Conservation (phyloP, 495 filamentous ascomycete genomes). For the Entonaema liquescens region DNA sequence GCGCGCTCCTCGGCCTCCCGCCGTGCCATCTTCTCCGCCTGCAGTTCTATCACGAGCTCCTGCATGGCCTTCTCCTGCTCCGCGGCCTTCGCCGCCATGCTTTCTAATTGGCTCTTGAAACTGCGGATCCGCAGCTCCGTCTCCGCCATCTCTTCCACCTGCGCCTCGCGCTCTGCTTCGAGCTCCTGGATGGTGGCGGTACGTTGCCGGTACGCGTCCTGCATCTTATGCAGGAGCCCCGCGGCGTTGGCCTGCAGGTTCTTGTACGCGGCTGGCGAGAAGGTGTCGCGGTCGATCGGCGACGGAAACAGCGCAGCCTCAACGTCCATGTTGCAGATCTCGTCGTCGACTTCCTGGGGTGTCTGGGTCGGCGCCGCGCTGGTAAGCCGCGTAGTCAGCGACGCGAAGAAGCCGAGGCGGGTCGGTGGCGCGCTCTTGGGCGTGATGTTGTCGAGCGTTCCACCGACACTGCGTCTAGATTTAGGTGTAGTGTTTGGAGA, state of each 20-base stretch:
- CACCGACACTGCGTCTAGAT: conserved; percentile 28
- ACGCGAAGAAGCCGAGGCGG: conserved; percentile 50
- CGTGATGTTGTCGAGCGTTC: conserved; percentile 35
- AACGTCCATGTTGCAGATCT: conserved; percentile 72
- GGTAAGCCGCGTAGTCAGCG: conserved; percentile 53
- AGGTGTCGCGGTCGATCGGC: conserved; percentile 53
- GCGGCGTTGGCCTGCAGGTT: conserved; percentile 74
- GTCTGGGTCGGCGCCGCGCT: conserved; percentile 36
- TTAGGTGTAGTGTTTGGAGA: conserved; percentile 48
- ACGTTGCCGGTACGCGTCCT: conserved; percentile 74
- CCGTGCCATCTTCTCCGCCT: conserved; percentile 64
- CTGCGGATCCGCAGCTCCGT: conserved; percentile 71
- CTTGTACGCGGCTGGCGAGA: conserved; percentile 74
- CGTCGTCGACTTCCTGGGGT: conserved; percentile 56
- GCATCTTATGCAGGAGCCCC: conserved; percentile 69
- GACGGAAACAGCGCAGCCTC: conserved; percentile 65
- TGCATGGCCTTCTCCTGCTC: conserved; percentile 73
- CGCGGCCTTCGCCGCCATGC: conserved; percentile 72
- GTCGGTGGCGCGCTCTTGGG: conserved; percentile 53
- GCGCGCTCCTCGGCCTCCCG: conserved; percentile 56
- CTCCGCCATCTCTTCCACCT: conserved; percentile 77
- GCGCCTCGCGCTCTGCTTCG: conserved; percentile 68
- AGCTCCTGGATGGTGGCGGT: conserved; percentile 67
- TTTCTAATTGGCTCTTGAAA: conserved; percentile 78
- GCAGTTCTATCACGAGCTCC: conserved; percentile 69